A percentile compares a stretch with the other conserved stretches of the same genome.
These are phyloP conservation scores for Camelina hispida DNA, from an alignment of 345 rosid genomes.

Conservation along the genomic window DNA sequence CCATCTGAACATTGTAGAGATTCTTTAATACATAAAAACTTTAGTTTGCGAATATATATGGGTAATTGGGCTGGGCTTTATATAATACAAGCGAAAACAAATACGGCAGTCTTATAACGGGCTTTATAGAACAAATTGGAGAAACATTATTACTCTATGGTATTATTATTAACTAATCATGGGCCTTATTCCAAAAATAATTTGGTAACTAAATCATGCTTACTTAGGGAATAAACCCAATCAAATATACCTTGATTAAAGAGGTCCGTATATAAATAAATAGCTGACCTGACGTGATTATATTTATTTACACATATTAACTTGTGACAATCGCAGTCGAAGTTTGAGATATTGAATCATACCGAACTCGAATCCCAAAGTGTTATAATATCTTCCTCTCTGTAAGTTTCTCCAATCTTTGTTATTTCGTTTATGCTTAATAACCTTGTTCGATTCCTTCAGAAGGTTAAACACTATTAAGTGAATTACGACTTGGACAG, in stretches of 20 bases:
- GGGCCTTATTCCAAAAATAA: slow-evolving; percentile 27
- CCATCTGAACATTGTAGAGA: too few species aligned
- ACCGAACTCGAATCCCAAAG: not conserved
- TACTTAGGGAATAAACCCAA: not conserved
- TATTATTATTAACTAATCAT: not conserved
- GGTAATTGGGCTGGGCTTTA: slow-evolving; percentile 2
- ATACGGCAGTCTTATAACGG: not conserved
- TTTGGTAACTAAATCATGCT: not conserved
- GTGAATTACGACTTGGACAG: not conserved
- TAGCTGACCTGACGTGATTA: slow-evolving; percentile 3
- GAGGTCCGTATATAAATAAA: not conserved
- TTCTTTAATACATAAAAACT: too few species aligned
- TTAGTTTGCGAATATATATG: not conserved
- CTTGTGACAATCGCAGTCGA: not conserved
- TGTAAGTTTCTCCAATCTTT: slow-evolving; percentile 17
- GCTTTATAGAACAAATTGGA: not conserved
- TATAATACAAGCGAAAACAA: not conserved
- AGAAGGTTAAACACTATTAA: not conserved
- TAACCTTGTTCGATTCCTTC: not conserved
- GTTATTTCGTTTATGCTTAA: not conserved
- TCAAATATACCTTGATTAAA: not conserved
- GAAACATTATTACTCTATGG: not conserved
- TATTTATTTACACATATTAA: not conserved
- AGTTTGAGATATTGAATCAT: not conserved
- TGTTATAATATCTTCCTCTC: not conserved